phyloP scores from a whole-genome alignment of 768 basidiomycete genomes.

The Tricholoma sp. region DNA sequence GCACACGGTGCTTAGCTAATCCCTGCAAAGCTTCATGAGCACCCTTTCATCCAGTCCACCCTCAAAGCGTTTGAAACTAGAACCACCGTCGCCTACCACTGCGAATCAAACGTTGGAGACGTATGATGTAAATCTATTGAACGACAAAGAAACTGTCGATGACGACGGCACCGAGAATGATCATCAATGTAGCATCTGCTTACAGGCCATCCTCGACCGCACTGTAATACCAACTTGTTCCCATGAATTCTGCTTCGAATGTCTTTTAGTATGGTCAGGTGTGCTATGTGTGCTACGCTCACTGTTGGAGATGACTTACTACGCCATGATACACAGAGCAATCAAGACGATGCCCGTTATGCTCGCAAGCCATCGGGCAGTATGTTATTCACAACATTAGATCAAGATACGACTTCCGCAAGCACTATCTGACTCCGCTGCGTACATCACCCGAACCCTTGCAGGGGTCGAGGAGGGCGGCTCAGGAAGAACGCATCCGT shows the following conservation, averaged over 20 bases:
- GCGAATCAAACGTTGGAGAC: neutral
- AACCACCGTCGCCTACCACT: constrained; percentile 18
- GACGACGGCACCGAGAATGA: constrained; percentile 34
- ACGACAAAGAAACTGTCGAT: constrained; percentile 1
- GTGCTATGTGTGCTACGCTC: constrained; percentile 16
- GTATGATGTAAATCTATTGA: neutral
- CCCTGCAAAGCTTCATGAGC: constrained; percentile 6
- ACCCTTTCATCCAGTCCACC: constrained; percentile 22
- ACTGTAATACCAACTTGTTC: constrained; percentile 82
- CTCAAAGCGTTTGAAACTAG: constrained; percentile 35
- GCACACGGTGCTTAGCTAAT: neutral
- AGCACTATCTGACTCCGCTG: constrained; percentile 68
- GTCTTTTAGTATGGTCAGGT: constrained; percentile 84
- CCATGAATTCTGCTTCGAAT: constrained; percentile 93
- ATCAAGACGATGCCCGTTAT: constrained; percentile 75
- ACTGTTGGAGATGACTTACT: neutral
- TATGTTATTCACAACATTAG: constrained; percentile 79
- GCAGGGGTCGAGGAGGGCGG: constrained; percentile 19
- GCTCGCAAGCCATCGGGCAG: constrained; percentile 59
- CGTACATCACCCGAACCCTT: constrained; percentile 43
- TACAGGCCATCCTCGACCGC: constrained; percentile 70
- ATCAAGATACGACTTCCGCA: constrained; percentile 75
- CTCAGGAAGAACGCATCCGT: constrained; percentile 24
- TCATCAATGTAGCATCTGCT: constrained; percentile 80
- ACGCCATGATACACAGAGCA: constrained; percentile 42